These are phyloP conservation scores for Fusarium odoratissimum DNA, from an alignment of 2,329 filamentous ascomycete species.

Conservation along the genomic window DNA sequence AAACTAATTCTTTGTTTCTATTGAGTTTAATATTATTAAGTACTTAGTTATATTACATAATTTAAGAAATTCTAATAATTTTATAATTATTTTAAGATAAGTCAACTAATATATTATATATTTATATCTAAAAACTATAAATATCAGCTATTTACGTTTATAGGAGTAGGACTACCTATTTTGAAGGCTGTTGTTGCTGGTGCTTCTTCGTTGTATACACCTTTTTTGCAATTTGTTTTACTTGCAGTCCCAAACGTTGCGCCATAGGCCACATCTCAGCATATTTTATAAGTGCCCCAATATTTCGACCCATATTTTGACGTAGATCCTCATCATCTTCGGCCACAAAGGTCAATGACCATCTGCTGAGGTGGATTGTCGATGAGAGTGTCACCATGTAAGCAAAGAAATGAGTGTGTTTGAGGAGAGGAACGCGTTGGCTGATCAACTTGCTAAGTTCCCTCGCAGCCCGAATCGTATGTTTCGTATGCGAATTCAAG, in stretches of 20 bases:
- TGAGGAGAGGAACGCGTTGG: not conserved
- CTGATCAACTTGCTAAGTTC: conserved; percentile 3
- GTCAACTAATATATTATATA: no score
- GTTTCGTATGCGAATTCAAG: conserved; percentile 4
- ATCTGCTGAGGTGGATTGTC: conserved; percentile 9
- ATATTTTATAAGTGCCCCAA: not conserved
- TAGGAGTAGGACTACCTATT: no score
- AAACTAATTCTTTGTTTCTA: no score
- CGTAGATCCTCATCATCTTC: conserved; percentile 1
- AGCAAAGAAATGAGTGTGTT: conserved; percentile 5
- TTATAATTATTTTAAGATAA: no score
- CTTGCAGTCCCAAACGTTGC: not conserved
- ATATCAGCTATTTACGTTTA: not conserved
- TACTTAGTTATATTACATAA: no score
- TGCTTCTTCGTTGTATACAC: not conserved
- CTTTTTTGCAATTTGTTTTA: conserved; percentile 3
- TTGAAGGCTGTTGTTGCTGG: accelerated
- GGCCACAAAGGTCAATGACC: conserved; percentile 3
- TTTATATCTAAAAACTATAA: not conserved
- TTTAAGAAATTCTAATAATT: no score
- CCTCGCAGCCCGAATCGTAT: not conserved
- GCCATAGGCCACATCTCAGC: conserved; percentile 6
- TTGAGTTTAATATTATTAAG: no score
- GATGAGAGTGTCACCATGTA: conserved; percentile 15
- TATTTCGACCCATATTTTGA: not conserved